Base-by-base conservation (phyloP, 352 stramenopile species). In the Pelagophyceae sp. region DNA sequence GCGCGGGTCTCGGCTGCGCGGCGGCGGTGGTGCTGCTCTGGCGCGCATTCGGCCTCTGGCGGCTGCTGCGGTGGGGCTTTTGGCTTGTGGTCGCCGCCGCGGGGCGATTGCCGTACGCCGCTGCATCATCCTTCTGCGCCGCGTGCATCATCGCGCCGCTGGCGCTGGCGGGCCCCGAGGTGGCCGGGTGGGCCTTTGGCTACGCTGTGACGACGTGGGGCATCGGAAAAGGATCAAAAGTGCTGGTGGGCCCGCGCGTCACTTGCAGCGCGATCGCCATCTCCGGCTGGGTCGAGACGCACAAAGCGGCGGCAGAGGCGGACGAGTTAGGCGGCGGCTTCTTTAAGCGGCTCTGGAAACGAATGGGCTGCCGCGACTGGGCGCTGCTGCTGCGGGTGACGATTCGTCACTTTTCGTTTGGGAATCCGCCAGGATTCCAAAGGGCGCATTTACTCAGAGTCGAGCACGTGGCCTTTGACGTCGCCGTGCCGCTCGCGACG, bases 341-440 rank as follows among this genome's bases (percentile, higher is more conserved):
- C n/a, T n/a, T n/a, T n/a, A n/a, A n/a, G n/a, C n/a, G n/a, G n/a
- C n/a, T n/a, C n/a, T n/a, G n/a, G n/a, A n/a, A n/a, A n/a, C n/a
- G n/a, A n/a, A n/a, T n/a, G n/a, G n/a, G n/a, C n/a, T n/a, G n/a
- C 50, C 17, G 17, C 50, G 45, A 54, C 45, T 54, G 58, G 23
- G 61, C 61, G 3, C 61, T 71, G n/a, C 15, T 1, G n/a, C n/a
- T 38, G 5, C 19, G 27, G 5, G n/a, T 71, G 6, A 17, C 11
- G 5, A 31, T 71, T 11, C 27, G 31, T 5, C n/a, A 27, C 61
- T 71, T 71, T 31, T 25, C 2, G 5, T 71, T 71, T n/a, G 61
- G 61, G n/a, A 71, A 71, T 31, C 61, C 61, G 61, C 61, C 61
- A 1, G 61, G 61, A 27, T 71, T 71, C 61, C 11, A 71, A 31